These are phyloP conservation scores for Podospora conica DNA, from an alignment of 495 filamentous ascomycete species.

Conservation along the genomic window DNA sequence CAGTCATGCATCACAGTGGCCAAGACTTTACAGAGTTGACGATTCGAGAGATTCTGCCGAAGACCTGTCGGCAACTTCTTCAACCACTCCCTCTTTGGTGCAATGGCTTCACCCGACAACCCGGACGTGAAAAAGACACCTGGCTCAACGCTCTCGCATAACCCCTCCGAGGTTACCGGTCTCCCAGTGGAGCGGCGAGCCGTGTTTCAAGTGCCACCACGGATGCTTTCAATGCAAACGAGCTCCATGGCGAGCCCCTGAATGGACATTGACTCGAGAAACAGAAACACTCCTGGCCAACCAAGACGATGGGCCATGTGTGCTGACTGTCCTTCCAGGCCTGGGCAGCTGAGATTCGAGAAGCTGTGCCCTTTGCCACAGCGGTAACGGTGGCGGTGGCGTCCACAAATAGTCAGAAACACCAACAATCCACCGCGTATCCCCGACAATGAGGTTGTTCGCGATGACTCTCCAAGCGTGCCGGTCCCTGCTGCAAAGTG, in stretches of 20 bases:
- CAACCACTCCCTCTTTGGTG: neutral
- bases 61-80: neutral
- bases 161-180: neutral
- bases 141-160: neutral
- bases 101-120: too few relatives aligned
- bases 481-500: neutral
- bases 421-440: neutral
- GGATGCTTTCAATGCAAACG: constrained; percentile 8
- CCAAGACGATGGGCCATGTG: neutral
- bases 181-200: neutral
- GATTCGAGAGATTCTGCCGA: neutral
- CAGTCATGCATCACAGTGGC: neutral
- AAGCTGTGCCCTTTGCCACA: neutral
- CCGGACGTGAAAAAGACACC: neutral
- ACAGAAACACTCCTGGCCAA: constrained; percentile 10
- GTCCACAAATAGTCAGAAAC: neutral
- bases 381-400: neutral
- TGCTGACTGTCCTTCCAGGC: neutral
- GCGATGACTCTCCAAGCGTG: neutral
- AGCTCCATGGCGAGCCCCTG: constrained; percentile 3
- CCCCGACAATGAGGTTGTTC: neutral
- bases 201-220: constrained; percentile 19
- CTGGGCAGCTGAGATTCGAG: neutral
- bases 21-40: neutral
- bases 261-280: neutral